These are phyloP conservation scores for Gossypium bickii DNA, from an alignment of 345 rosid species.

Conservation along the genomic window DNA sequence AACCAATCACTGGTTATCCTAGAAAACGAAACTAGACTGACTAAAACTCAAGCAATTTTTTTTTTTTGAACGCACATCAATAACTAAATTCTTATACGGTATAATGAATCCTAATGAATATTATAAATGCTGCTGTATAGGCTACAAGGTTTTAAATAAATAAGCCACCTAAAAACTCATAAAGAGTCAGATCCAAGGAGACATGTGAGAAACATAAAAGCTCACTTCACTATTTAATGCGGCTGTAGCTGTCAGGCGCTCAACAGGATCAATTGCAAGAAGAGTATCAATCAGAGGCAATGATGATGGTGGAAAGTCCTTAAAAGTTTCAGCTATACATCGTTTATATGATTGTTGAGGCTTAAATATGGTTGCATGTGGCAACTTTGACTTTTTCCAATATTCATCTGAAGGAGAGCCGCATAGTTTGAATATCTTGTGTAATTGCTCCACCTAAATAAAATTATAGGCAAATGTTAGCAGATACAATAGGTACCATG, in stretches of 20 bases:
- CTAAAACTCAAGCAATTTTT: not conserved
- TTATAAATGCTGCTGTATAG: not conserved
- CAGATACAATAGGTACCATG: conserved; percentile 5
- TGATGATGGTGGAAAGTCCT: conserved; percentile 67
- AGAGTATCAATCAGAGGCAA: conserved; percentile 64
- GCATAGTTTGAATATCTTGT: conserved; percentile 69
- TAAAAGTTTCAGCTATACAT: conserved; percentile 58
- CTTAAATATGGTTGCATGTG: conserved; percentile 77
- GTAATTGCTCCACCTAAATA: conserved; percentile 71
- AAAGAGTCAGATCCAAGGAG: not conserved
- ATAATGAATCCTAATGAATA: not conserved
- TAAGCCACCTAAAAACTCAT: not conserved
- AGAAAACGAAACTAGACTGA: conserved; percentile 5
- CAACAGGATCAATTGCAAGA: conserved; percentile 67
- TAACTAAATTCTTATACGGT: not conserved
- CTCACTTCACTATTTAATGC: conserved; percentile 69
- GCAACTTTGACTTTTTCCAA: conserved; percentile 73
- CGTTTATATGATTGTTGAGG: conserved; percentile 71
- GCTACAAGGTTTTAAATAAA: not conserved
- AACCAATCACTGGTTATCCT: conserved; percentile 7
- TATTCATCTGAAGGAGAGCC: conserved; percentile 81
- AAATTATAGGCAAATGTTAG: conserved; percentile 5
- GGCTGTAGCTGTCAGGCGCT: conserved; percentile 63
- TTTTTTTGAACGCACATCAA: not conserved
- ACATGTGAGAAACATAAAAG: conserved; percentile 6